Evolutionary conservation across 495 filamentous ascomycete species (phyloP), one percentile per base, ranked within the genome.

Genomic region (Friedmanniomyces simplex): DNA sequence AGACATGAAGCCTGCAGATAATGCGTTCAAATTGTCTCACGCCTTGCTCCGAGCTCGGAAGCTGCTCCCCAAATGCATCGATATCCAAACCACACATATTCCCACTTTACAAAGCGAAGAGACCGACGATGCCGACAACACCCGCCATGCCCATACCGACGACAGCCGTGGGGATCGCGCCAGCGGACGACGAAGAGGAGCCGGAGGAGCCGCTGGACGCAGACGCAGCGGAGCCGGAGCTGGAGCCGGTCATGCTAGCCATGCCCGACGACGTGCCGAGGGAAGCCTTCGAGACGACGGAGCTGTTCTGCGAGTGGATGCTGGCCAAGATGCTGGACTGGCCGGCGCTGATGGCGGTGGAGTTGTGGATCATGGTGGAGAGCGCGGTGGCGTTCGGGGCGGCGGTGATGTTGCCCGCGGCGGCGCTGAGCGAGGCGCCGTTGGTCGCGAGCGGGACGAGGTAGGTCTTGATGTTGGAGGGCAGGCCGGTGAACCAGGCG

Each of bases 91-190:
- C 46, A 4, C 46, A 3, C 6, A 22, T 49, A 24, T 24, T 28
- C 4, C 52, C 21, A 46, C 13, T 55, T 63, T 73, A 73, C 55
- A 73, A 50, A 20, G 68, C 69, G 39, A 73, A 59, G 55, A 73
- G 66, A 54, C 69, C 71, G 39, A 72, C 46, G 18, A 73, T 24
- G 48, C 69, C 71, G 39, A 73, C 20, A n/a, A 59, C 64, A 50
- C 69, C 71, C 45, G 67, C 68, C 45, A 71, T 32, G 52, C 68
- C 71, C 11, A 55, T 59, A 43, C 69, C 71, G 36, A 71, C 39
- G 20, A 68, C 58, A 32, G 64, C 69, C 22, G 68, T 68, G 1
- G 67, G 68, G 37, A 65, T 32, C 8, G 71, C 36, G 2, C 68
- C 71, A 47, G 55, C 66, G 1, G 69, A 70, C 14, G 34, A 42